Conservation (phyloP, 768 basidiomycete species). For the Dentipellis fragilis region DNA sequence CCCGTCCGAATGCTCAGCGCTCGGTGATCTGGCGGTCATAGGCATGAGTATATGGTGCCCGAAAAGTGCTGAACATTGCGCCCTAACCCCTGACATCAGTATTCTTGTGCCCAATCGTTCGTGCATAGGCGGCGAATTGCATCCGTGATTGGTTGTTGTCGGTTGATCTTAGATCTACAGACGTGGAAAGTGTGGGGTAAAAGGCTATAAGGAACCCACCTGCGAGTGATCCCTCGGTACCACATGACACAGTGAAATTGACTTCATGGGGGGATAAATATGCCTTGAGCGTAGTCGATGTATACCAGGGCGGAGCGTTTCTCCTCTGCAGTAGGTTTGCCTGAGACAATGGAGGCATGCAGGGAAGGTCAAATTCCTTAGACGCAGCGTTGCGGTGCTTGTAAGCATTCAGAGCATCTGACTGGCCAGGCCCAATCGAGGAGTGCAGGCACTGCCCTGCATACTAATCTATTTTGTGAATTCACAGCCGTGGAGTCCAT, state of each 20-base stretch:
- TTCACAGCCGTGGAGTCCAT: not conserved
- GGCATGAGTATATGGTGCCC: not conserved
- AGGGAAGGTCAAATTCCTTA: not conserved
- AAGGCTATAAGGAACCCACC: not conserved
- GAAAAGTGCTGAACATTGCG: not conserved
- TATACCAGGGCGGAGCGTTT: not conserved
- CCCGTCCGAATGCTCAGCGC: not conserved
- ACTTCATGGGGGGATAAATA: not conserved
- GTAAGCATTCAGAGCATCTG: too few relatives aligned
- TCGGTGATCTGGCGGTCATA: not conserved
- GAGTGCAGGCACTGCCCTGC: not conserved
- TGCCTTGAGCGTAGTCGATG: not conserved
- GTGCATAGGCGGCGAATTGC: not conserved
- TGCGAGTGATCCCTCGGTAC: not conserved
- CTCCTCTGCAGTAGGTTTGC: not conserved
- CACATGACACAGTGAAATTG: not conserved
- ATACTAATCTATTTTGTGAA: not conserved
- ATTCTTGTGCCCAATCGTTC: not conserved
- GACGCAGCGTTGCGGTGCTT: too few relatives aligned
- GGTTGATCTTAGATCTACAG: not conserved
- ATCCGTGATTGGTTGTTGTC: not conserved
- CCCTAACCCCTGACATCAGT: not conserved
- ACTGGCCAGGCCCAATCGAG: not conserved
- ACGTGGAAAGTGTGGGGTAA: not conserved
- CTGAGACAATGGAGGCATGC: not conserved